phyloP scores from a whole-genome alignment of 1,139 yeast species.

The Blastobotrys persicus region DNA sequence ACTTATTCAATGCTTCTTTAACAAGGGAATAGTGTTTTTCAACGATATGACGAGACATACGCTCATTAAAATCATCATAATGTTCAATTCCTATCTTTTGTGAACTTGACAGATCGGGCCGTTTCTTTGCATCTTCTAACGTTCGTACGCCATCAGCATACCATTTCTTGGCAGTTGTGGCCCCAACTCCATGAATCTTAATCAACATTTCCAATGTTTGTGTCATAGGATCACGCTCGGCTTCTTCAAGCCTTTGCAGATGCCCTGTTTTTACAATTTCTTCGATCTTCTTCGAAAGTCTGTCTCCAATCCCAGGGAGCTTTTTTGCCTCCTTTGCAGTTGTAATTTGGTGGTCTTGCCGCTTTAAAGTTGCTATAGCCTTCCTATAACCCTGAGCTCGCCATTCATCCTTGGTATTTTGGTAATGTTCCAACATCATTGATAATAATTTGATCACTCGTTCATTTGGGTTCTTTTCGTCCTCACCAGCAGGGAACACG shows the following conservation, averaged over 20 bases:
- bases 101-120: slow-evolving; percentile 39
- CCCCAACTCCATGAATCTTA: slow-evolving; percentile 56
- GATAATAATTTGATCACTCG: slow-evolving; percentile 40
- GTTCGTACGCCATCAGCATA: slow-evolving; percentile 42
- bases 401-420: slow-evolving; percentile 43
- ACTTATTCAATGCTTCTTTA: slow-evolving; percentile 31
- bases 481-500: slow-evolving; percentile 8
- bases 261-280: slow-evolving; percentile 46
- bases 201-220: slow-evolving; percentile 41
- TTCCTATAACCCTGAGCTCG: slow-evolving; percentile 47
- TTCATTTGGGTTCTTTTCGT: slow-evolving; percentile 36
- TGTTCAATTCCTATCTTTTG: slow-evolving; percentile 49
- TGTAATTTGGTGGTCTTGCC: slow-evolving; percentile 35
- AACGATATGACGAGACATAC: slow-evolving; percentile 51
- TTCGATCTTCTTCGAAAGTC: slow-evolving; percentile 50
- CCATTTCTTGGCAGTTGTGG: slow-evolving; percentile 46
- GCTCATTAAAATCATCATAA: slow-evolving; percentile 50
- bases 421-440: slow-evolving; percentile 42
- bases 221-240: slow-evolving; percentile 31
- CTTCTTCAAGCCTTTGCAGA: slow-evolving; percentile 40
- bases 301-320: slow-evolving; percentile 46
- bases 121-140: slow-evolving; percentile 42
- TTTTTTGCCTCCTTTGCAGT: slow-evolving; percentile 44
- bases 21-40: slow-evolving; percentile 43
- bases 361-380: slow-evolving; percentile 44